These are phyloP conservation scores for Ustilago loliicola DNA, from an alignment of 1,284 basidiomycete genomes.

Conservation along the genomic window DNA sequence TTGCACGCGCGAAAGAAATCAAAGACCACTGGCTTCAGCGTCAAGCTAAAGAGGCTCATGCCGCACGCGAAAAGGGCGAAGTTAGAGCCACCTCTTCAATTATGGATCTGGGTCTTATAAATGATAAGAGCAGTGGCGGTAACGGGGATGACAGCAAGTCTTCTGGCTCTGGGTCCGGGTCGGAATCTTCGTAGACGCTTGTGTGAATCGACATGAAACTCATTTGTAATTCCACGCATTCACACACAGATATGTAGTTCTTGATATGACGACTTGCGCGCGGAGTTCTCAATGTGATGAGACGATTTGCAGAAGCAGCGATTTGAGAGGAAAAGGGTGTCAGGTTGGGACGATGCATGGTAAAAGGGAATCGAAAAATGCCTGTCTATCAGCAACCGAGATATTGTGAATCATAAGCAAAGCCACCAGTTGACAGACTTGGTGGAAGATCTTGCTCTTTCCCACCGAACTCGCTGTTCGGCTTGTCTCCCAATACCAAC, in stretches of 20 bases:
- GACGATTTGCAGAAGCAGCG: too few species aligned
- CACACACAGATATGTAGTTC: neutral
- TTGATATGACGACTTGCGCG: too few species aligned
- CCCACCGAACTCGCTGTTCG: slow-evolving; percentile 21
- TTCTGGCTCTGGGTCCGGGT: slow-evolving; percentile 10
- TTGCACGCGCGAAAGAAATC: slow-evolving; percentile 62
- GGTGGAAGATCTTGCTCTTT: slow-evolving; percentile 35
- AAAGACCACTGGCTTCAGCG: slow-evolving; percentile 63
- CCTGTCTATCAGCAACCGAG: slow-evolving; percentile 30
- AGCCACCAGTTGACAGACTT: slow-evolving; percentile 42
- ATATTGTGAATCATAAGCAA: slow-evolving; percentile 14
- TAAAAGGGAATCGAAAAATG: too few species aligned
- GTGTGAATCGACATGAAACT: too few species aligned
- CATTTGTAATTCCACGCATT: neutral
- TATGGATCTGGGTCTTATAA: slow-evolving; percentile 59
- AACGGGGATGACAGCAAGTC: neutral
- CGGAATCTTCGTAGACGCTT: slow-evolving; percentile 16
- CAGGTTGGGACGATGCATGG: neutral
- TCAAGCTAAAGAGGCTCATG: slow-evolving; percentile 56
- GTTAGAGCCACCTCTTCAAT: slow-evolving; percentile 58
- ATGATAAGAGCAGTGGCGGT: slow-evolving; percentile 11
- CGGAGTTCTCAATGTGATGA: too few species aligned
- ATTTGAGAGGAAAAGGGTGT: too few species aligned
- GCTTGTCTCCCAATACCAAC: slow-evolving; percentile 27
- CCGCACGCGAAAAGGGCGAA: slow-evolving; percentile 59